phyloP scores from a whole-genome alignment of 306 rosid species.

The Macrotyloma uniflorum region DNA sequence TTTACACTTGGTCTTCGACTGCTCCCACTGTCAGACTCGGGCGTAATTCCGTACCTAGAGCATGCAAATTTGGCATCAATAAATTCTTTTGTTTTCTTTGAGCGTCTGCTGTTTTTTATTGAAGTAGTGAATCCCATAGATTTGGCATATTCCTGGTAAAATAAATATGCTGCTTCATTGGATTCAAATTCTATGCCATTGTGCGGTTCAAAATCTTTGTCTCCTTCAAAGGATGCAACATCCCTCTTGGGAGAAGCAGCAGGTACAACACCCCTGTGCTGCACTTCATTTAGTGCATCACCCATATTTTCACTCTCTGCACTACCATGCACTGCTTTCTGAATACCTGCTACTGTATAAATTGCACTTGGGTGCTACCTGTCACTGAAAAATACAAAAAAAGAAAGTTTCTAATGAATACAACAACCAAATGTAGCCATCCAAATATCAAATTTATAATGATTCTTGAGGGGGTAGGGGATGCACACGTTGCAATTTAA shows the following conservation, averaged over 20 bases:
- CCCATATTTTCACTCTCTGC: slow-evolving; percentile 52
- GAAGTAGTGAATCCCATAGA: slow-evolving; percentile 98
- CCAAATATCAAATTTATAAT: background rate
- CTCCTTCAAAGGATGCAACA: slow-evolving; percentile 64
- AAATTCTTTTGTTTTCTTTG: slow-evolving; percentile 93
- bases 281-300: slow-evolving; percentile 61
- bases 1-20: slow-evolving; percentile 90
- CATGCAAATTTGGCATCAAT: slow-evolving; percentile 97
- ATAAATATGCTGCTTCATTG: slow-evolving; percentile 81
- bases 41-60: slow-evolving; percentile 91
- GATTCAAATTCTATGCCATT: slow-evolving; percentile 84
- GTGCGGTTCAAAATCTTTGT: slow-evolving; percentile 75
- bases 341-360: slow-evolving; percentile 34
- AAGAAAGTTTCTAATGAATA: background rate
- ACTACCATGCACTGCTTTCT: slow-evolving; percentile 43
- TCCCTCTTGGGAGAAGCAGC: slow-evolving; percentile 61
- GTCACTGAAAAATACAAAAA: slow-evolving; percentile 31
- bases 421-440: slow-evolving; percentile 18
- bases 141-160: slow-evolving; percentile 92
- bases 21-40: slow-evolving; percentile 83
- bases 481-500: slow-evolving; percentile 14
- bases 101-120: slow-evolving; percentile 87
- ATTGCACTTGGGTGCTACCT: slow-evolving; percentile 33
- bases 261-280: slow-evolving; percentile 44
- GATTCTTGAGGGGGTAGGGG: background rate